Conservation (phyloP, 2,329 filamentous ascomycete species). For the Ciborinia camelliae region DNA sequence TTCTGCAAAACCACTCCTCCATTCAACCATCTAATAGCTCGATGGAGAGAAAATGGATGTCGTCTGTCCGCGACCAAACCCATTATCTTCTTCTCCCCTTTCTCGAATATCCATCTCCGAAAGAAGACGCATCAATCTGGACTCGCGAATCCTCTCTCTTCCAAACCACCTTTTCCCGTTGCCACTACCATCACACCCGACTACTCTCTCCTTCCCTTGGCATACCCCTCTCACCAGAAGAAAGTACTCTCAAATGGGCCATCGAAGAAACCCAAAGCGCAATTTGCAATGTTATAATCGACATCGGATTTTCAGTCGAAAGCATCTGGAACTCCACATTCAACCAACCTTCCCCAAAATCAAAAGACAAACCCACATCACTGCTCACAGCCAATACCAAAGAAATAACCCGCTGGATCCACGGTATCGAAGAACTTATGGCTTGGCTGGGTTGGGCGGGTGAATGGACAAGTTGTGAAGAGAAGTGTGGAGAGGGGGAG, state of each 20-base stretch:
- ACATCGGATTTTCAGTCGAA: constrained; percentile 45
- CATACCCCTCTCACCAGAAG: constrained; percentile 36
- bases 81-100: constrained; percentile 46
- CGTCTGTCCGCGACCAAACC: constrained; percentile 39
- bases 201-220: constrained; percentile 36
- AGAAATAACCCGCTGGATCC: constrained; percentile 33
- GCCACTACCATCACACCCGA: constrained; percentile 43
- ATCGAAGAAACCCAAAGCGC: constrained; percentile 42
- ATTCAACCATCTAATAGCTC: constrained; percentile 32
- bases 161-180: constrained; percentile 42
- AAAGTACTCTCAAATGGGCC: constrained; percentile 41
- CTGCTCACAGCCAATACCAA: constrained; percentile 4
- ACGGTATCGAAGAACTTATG: constrained; percentile 41
- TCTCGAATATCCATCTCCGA: constrained; percentile 43
- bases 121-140: constrained; percentile 36
- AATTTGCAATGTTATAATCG: constrained; percentile 43
- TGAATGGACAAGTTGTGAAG: constrained; percentile 43
- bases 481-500: constrained; percentile 44
- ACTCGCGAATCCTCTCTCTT: constrained; percentile 37
- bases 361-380: neutral
- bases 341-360: neutral
- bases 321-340: constrained; percentile 37
- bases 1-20: constrained; percentile 26
- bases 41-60: constrained; percentile 36
- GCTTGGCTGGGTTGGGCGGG: constrained; percentile 52